Conservation (phyloP, 129 eudicot genomes). For the Chrysanthemum makinoi region DNA sequence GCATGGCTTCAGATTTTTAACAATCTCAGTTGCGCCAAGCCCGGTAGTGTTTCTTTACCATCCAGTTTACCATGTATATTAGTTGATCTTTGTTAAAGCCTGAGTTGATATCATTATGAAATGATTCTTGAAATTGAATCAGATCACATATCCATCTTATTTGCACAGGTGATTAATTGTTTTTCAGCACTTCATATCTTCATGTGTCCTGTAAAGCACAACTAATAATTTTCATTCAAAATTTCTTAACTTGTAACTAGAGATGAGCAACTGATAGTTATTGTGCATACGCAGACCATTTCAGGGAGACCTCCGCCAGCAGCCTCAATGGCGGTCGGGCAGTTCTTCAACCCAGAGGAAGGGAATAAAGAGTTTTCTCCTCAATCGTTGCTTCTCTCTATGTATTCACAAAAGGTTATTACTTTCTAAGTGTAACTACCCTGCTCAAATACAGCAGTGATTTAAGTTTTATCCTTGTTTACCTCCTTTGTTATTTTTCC, state of each 20-base stretch:
- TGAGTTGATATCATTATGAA: conserved; percentile 1
- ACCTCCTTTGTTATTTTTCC: background rate
- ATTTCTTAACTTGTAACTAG: background rate
- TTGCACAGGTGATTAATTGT: background rate
- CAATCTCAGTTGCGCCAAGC: conserved; percentile 96
- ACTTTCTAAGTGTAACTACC: conserved; percentile 16
- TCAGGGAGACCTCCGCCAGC: conserved; percentile 99
- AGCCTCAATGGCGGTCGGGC: conserved; percentile 99
- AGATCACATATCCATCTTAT: background rate
- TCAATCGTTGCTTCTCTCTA: conserved; percentile 54
- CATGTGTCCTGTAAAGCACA: conserved; percentile 14
- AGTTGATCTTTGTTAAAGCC: conserved; percentile 15
- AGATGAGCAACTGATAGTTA: conserved; percentile 31
- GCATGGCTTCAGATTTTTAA: conserved; percentile 86
- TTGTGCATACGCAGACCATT: conserved; percentile 59
- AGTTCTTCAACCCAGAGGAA: conserved; percentile 77
- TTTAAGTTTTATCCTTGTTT: conserved; percentile 1
- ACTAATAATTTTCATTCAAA: background rate
- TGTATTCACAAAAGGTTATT: conserved; percentile 55
- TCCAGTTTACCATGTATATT: conserved; percentile 15
- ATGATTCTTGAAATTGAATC: conserved; percentile 9
- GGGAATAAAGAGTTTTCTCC: conserved; percentile 55
- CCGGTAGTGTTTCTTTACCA: conserved; percentile 53
- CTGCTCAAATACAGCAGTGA: conserved; percentile 4
- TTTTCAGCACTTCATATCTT: conserved; percentile 7